These are phyloP conservation scores for Marchantia polymorpha DNA, from an alignment of 225 moss, liverwort and hornwort species.

Conservation along the genomic window DNA sequence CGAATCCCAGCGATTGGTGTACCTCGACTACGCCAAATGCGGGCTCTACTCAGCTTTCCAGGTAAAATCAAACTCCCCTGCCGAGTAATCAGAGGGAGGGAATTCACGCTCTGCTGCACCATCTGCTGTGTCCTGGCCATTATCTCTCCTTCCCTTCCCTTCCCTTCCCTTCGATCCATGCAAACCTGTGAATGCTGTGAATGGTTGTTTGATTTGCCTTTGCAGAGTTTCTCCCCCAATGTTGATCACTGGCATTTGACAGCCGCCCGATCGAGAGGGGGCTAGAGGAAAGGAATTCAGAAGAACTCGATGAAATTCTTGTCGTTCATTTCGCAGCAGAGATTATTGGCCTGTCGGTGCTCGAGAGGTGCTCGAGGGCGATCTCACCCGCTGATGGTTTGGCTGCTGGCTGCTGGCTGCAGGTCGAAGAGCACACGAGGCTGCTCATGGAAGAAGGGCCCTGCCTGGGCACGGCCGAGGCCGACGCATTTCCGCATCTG, in stretches of 20 bases:
- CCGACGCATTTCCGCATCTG: slow-evolving; percentile 27
- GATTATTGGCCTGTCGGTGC: background rate
- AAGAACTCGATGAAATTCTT: too few species aligned
- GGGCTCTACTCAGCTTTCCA: slow-evolving; percentile 70
- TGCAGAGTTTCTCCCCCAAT: too few species aligned
- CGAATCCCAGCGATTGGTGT: slow-evolving; percentile 60
- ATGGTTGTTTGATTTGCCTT: too few species aligned
- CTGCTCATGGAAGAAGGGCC: slow-evolving; percentile 69
- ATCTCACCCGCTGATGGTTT: background rate
- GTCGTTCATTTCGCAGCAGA: background rate
- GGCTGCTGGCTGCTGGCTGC: slow-evolving; percentile 4
- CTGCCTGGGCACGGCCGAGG: slow-evolving; percentile 42
- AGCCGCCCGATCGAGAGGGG: too few species aligned
- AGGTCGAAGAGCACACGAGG: slow-evolving; percentile 77
- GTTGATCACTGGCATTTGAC: too few species aligned
- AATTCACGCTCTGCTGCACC: background rate
- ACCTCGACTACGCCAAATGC: slow-evolving; percentile 79
- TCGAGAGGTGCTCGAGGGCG: too few species aligned
- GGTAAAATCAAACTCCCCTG: slow-evolving; percentile 42
- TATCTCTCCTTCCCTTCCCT: too few species aligned
- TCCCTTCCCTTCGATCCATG: too few species aligned
- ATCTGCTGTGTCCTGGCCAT: too few species aligned
- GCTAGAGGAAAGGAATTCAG: too few species aligned
- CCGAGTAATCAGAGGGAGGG: background rate
- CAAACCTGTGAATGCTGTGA: too few species aligned